A percentile compares a stretch with the other conserved stretches of the same genome.
These are phyloP conservation scores for Tympanopsis confertula DNA, from an alignment of 2,329 filamentous ascomycete genomes.

Conservation along the genomic window DNA sequence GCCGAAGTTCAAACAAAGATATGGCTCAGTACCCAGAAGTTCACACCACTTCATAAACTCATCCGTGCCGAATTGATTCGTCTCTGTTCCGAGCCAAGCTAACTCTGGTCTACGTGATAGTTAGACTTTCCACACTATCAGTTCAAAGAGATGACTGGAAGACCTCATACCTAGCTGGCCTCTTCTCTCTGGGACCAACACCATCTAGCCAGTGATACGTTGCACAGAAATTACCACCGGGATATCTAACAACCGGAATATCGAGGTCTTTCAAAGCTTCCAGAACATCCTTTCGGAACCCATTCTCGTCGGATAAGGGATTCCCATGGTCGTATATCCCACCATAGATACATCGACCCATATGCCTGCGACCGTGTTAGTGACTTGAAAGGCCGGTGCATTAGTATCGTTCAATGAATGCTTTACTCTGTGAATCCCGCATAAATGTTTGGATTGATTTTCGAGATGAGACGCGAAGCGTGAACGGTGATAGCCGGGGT, in stretches of 20 bases:
- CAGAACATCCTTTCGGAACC: conserved; percentile 71
- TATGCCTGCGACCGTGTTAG: conserved; percentile 43
- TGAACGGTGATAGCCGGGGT: conserved; percentile 55
- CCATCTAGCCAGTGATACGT: conserved; percentile 82
- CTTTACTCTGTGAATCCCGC: conserved; percentile 73
- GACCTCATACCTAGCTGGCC: conserved; percentile 37
- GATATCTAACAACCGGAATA: conserved; percentile 68
- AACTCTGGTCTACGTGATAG: conserved; percentile 49
- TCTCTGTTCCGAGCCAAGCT: conserved; percentile 68
- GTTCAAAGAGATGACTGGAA: not conserved
- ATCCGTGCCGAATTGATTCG: conserved; percentile 72
- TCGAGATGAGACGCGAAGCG: conserved; percentile 51
- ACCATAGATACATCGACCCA: conserved; percentile 81
- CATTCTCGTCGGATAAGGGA: conserved; percentile 59
- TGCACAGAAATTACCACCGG: conserved; percentile 73
- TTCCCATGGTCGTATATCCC: conserved; percentile 73
- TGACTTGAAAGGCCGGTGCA: not conserved
- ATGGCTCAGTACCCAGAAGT: conserved; percentile 63
- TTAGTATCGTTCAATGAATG: not conserved
- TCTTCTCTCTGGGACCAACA: conserved; percentile 59
- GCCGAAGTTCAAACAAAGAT: conserved; percentile 70
- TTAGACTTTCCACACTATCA: not conserved
- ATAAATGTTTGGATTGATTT: conserved; percentile 73
- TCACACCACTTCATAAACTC: conserved; percentile 78
- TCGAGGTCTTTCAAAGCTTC: conserved; percentile 62